A percentile compares a stretch with the other conserved stretches of the same genome.
These are phyloP conservation scores for Isatis lusitanica DNA, from an alignment of 441 rosid genomes.

Conservation along the genomic window DNA sequence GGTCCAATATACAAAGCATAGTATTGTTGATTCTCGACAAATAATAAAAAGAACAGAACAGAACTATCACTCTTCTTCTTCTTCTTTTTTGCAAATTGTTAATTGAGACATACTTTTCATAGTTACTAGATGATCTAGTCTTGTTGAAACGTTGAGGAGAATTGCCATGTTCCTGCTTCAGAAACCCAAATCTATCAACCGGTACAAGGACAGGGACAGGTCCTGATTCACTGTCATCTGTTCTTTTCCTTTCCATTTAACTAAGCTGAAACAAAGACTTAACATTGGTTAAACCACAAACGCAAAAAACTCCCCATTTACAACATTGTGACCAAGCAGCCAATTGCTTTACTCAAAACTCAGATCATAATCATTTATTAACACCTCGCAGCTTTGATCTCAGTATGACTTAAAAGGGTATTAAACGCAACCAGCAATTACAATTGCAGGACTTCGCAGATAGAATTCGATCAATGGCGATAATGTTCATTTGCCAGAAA, in stretches of 20 bases:
- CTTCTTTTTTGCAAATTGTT: not conserved
- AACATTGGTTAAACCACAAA: slow-evolving; percentile 21
- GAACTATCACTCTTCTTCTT: not conserved
- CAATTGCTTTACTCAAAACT: not conserved
- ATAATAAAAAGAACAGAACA: not conserved
- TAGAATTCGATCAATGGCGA: not conserved
- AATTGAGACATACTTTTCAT: slow-evolving; percentile 49
- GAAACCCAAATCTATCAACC: slow-evolving; percentile 78
- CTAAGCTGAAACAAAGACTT: slow-evolving; percentile 38
- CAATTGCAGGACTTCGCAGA: not conserved
- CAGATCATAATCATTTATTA: slow-evolving; percentile 11
- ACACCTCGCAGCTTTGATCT: not conserved
- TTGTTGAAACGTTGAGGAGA: slow-evolving; percentile 54
- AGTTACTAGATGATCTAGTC: slow-evolving; percentile 49
- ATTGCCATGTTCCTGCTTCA: slow-evolving; percentile 61
- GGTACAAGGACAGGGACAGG: slow-evolving; percentile 64
- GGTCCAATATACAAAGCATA: not conserved
- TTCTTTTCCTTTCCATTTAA: slow-evolving; percentile 68
- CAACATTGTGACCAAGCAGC: slow-evolving; percentile 31
- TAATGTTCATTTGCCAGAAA: not conserved
- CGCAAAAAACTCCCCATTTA: slow-evolving; percentile 16
- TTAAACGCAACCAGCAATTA: not conserved
- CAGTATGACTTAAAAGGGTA: not conserved
- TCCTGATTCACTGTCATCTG: slow-evolving; percentile 66
- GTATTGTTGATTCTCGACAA: not conserved